A percentile compares a stretch with the other conserved stretches of the same genome.
These are phyloP conservation scores for Colletotrichum acutatum DNA, from an alignment of 2,329 filamentous ascomycete genomes.

Conservation along the genomic window DNA sequence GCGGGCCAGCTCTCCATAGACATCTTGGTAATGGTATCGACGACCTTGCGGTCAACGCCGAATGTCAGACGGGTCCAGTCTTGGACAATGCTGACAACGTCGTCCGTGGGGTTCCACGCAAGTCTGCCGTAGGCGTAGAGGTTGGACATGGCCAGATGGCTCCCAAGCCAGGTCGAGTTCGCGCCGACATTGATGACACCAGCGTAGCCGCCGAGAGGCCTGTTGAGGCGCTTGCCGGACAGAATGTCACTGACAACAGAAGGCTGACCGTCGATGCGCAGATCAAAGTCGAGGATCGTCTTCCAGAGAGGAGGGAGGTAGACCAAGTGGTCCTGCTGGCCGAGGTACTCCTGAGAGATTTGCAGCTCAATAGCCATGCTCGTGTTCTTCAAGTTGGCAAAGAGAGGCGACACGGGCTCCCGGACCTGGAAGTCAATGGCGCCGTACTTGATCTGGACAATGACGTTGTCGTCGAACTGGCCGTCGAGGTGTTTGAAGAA, in stretches of 20 bases:
- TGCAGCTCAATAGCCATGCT: slow-evolving; percentile 71
- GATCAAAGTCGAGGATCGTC: slow-evolving; percentile 73
- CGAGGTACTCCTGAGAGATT: slow-evolving; percentile 76
- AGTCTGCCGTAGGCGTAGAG: slow-evolving; percentile 76
- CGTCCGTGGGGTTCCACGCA: slow-evolving; percentile 69
- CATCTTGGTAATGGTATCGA: slow-evolving; percentile 69
- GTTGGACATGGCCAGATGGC: slow-evolving; percentile 77
- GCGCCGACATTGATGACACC: slow-evolving; percentile 75
- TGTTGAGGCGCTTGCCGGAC: slow-evolving; percentile 67
- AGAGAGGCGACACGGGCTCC: slow-evolving; percentile 74
- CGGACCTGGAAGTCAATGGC: slow-evolving; percentile 81
- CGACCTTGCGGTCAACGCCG: slow-evolving; percentile 61
- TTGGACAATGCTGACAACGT: slow-evolving; percentile 62
- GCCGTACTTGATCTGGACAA: slow-evolving; percentile 80
- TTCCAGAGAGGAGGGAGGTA: slow-evolving; percentile 78
- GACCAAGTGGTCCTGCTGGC: slow-evolving; percentile 76
- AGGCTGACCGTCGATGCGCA: slow-evolving; percentile 66
- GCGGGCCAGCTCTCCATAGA: slow-evolving; percentile 77
- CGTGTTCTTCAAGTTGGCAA: slow-evolving; percentile 60
- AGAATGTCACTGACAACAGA: slow-evolving; percentile 71
- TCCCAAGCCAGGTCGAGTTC: slow-evolving; percentile 75
- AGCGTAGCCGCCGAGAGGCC: slow-evolving; percentile 69
- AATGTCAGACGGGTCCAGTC: slow-evolving; percentile 79
- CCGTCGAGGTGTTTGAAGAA: slow-evolving; percentile 74
- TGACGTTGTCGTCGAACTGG: slow-evolving; percentile 75